These are phyloP conservation scores for Cucumis sativus DNA, from an alignment of 306 rosid species.

Conservation along the genomic window DNA sequence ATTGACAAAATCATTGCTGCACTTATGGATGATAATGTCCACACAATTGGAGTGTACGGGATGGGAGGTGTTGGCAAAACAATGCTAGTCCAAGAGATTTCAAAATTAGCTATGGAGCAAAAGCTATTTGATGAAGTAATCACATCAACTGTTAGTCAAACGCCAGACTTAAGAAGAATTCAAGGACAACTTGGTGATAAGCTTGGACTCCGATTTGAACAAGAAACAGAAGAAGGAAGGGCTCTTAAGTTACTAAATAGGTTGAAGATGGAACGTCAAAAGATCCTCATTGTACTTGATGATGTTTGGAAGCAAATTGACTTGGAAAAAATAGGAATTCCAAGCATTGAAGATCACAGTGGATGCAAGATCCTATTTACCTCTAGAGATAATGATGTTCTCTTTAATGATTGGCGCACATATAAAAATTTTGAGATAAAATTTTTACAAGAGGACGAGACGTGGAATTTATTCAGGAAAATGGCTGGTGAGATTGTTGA, in stretches of 20 bases:
- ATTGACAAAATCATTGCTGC: no score
- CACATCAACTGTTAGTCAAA: no score
- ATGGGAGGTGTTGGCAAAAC: no score
- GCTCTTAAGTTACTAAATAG: not conserved
- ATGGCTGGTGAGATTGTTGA: not conserved
- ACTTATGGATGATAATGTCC: no score
- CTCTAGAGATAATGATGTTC: not conserved
- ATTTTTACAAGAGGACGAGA: no score
- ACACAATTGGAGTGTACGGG: no score
- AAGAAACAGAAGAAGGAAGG: not conserved
- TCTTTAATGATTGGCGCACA: not conserved
- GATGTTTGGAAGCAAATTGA: not conserved
- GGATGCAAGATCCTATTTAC: slow-evolving; percentile 3
- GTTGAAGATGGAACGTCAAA: not conserved
- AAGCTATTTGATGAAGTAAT: no score
- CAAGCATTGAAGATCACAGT: not conserved
- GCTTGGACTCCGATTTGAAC: not conserved
- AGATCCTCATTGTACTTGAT: not conserved
- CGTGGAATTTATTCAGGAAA: no score
- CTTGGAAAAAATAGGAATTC: not conserved
- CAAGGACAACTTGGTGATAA: no score
- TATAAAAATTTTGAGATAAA: not conserved
- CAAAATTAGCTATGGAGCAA: no score
- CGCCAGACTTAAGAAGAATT: no score
- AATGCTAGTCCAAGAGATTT: no score